Evolutionary conservation across 257 asterid species (phyloP).

Genomic region (Solanum paucissectum): DNA sequence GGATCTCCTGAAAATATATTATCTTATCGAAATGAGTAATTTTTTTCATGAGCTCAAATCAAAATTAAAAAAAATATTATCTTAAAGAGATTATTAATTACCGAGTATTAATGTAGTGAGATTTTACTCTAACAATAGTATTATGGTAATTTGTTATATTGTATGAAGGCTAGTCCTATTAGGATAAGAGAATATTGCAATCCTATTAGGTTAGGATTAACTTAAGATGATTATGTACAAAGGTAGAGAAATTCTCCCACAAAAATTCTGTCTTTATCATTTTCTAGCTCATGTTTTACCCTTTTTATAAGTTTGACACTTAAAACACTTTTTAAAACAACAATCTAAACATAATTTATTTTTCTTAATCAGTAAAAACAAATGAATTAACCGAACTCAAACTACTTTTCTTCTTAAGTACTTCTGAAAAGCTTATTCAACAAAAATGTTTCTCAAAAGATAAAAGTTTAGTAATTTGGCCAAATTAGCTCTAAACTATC

Average conservation of each 20-base stretch:
- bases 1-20: background rate
- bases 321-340: background rate
- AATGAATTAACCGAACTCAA: too few relatives aligned
- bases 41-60: background rate
- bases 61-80: too few relatives aligned
- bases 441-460: background rate
- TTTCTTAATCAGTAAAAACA: background rate
- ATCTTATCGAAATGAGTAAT: too few relatives aligned
- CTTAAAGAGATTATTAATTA: too few relatives aligned
- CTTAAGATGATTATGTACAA: background rate
- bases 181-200: background rate
- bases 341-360: background rate
- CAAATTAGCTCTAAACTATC: background rate
- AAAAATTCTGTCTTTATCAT: background rate
- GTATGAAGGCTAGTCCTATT: background rate
- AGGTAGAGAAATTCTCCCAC: background rate
- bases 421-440: too few relatives aligned
- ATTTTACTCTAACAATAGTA: too few relatives aligned
- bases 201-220: background rate
- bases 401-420: too few relatives aligned
- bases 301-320: background rate
- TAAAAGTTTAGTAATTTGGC: background rate
- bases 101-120: too few relatives aligned
- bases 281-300: background rate
- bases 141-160: background rate